Evolutionary conservation across 78 protist species (phyloP), one percentile per base, ranked within the genome.

Genomic region (Dictyostelium purpureum): DNA sequence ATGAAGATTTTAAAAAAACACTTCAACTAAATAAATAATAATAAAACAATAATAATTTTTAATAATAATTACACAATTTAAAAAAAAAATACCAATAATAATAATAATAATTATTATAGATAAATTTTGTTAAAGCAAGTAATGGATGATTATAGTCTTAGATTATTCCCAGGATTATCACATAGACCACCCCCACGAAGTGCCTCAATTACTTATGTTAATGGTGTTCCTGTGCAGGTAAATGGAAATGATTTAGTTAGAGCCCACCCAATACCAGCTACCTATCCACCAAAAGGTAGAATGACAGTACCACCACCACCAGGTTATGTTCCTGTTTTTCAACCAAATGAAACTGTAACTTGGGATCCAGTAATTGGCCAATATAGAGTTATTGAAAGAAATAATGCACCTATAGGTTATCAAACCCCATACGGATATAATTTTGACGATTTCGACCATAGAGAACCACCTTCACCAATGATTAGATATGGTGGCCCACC

Each of bases 371-470:
- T 21, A 0, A 63, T 33, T 63, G 71, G 71, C 16, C 71, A 63
- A 79, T 79, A 79, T 79, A 18, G 57, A 63, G 28, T 61, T 31
- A 76, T 76, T 12, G 67, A 54, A 26, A 56, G 19, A 26, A 73
- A 42, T 35, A 4, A 6, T 14, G 19, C 54, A 12, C 79, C 79
- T 19, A 33, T 28, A 18, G 24, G 33, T 66, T 57, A 37, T 66
- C 24, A 21, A 37, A 10, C 45, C 57, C 71, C 71, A 12, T 63
- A 31, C 33, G 71, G 71, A 5, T 28, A 63, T 31, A 10, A 63
- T 63, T 63, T 63, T 33, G 24, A 63, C 16, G 52, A 47, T 47
- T 47, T 47, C 12, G 12, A 47, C 12, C 7, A 47, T 14, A 47
- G 4, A 47, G 79, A 33, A 42, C 10, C 79, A 45, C 10, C 33